A percentile compares a stretch with the other conserved stretches of the same genome.
Conservation (phyloP, 805 yeast species). For the Saturnispora zaruensis region DNA sequence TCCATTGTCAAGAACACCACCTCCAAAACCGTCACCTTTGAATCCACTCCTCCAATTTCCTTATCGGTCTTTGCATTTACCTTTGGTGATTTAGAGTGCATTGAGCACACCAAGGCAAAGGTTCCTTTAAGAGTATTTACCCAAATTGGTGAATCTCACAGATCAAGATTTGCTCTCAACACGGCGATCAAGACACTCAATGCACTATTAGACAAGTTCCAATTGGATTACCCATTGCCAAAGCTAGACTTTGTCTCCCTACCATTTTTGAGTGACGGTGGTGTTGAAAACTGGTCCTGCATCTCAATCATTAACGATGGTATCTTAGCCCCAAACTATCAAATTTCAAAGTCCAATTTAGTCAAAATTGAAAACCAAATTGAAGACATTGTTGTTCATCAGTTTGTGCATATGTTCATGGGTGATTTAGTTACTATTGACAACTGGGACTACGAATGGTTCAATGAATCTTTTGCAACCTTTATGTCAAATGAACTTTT, state of each 20-base stretch:
- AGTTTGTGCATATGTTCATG: conserved; percentile 72
- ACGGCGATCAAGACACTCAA: conserved; percentile 42
- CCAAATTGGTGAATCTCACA: conserved; percentile 40
- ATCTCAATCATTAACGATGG: conserved; percentile 51
- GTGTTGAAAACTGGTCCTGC: conserved; percentile 74
- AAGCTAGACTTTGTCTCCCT: conserved; percentile 62
- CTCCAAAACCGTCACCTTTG: conserved; percentile 35
- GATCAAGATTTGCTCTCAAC: conserved; percentile 43
- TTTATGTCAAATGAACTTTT: conserved; percentile 46
- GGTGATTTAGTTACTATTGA: conserved; percentile 63
- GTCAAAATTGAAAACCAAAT: conserved; percentile 22
- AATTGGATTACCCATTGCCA: conserved; percentile 43
- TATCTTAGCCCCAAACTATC: conserved; percentile 31
- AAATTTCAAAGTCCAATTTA: conserved; percentile 16
- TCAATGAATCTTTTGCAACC: conserved; percentile 74
- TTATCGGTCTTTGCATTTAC: conserved; percentile 61
- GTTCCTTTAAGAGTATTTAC: conserved; percentile 49
- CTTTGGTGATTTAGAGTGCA: conserved; percentile 55
- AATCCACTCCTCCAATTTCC: conserved; percentile 49
- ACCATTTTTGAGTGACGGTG: conserved; percentile 69
- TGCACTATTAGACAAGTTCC: conserved; percentile 36
- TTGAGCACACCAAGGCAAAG: conserved; percentile 28
- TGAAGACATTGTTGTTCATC: conserved; percentile 58
- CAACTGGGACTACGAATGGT: conserved; percentile 62
- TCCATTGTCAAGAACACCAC: conserved; percentile 14